Base-by-base conservation (phyloP, 176 grass and related monocot genomes). In the Melocanna baccifera region DNA sequence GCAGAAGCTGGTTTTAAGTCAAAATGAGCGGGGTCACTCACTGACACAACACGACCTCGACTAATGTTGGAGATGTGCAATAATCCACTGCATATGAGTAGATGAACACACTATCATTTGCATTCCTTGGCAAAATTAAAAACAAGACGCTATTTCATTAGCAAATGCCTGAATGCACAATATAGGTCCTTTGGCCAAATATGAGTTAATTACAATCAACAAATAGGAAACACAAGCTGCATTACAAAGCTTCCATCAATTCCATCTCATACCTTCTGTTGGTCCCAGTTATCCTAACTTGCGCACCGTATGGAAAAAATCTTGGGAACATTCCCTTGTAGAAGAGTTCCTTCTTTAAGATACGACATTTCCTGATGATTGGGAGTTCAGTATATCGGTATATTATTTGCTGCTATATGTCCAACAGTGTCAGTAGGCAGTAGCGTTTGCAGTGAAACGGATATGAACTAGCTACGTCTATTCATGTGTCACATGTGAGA, bases 41-140 rank as follows among this genome's bases (percentile, higher is more conserved):
- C 83, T 82, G 91, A 90, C 45, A 87, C 50, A 36, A 94, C 78
- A 62, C 11, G 50, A 40, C 83, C 81, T 80, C 62, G 69, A 79
- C 85, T 95, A 79, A 99, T 94, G 66, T 96, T 99, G 32, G 93
- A 96, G 64, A 99, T 75, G 79, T 99, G 96, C 37, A 99, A 85
- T 81, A 99, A 90, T 40, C 96, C 93, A 84, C 93, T 99, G 81
- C 78, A 92, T 79, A 67, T 14, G 1, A 83, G 26, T 73, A 73
- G 37, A n/a, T 45, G 20, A 10, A 37, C 68, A 78, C 29, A 86
- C 0, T 23, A 39, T 86, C 73, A 86, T 53, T 71, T 50, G 39
- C 39, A 51, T 67, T 79, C 50, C 22, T 55, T 63, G 11, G 6
- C 25, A 52, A 12, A 52, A 74, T 65, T n/a, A 71, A 36, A 76